Evolutionary conservation across 2,329 filamentous ascomycete species (phyloP).

Genomic region (Penicillium sp.): DNA sequence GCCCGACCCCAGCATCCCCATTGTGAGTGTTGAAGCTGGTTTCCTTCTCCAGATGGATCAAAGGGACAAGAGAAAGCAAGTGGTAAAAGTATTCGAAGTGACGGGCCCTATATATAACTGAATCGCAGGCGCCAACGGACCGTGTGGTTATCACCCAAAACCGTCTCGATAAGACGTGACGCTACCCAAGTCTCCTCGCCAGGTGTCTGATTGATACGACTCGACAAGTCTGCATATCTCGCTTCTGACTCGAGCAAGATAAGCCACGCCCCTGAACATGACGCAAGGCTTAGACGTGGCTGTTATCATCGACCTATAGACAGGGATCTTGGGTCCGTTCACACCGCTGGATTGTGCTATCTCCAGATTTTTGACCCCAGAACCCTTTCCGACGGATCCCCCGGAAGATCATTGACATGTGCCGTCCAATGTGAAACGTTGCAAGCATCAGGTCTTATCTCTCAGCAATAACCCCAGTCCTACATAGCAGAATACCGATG

Average conservation of each 20-base stretch:
- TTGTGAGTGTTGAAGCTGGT: neutral
- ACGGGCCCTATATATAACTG: slow-evolving; percentile 8
- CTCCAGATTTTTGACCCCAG: slow-evolving; percentile 22
- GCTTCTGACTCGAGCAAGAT: slow-evolving; percentile 6
- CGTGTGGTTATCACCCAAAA: slow-evolving; percentile 21
- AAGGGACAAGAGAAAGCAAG: neutral
- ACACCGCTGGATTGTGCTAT: slow-evolving; percentile 14
- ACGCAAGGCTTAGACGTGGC: slow-evolving; percentile 1
- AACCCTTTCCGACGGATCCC: slow-evolving; percentile 9
- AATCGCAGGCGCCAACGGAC: slow-evolving; percentile 2
- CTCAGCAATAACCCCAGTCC: neutral
- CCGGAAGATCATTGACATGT: slow-evolving; percentile 14
- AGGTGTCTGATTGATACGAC: slow-evolving; percentile 8
- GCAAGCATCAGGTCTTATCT: slow-evolving; percentile 9
- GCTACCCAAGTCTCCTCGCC: slow-evolving; percentile 10
- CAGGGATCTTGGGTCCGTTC: neutral
- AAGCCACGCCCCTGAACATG: slow-evolving; percentile 6
- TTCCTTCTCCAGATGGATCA: neutral
- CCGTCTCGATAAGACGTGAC: slow-evolving; percentile 25
- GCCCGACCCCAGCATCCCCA: neutral
- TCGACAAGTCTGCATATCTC: slow-evolving; percentile 16
- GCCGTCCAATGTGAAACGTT: slow-evolving; percentile 1
- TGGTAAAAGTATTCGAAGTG: neutral
- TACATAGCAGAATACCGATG: neutral
- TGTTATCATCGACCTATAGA: slow-evolving; percentile 6